Percentiles rank a stretch among this genome's conserved stretches.
Evolutionary conservation across 768 basidiomycete genomes (phyloP).

Genomic region (Mycena venus): DNA sequence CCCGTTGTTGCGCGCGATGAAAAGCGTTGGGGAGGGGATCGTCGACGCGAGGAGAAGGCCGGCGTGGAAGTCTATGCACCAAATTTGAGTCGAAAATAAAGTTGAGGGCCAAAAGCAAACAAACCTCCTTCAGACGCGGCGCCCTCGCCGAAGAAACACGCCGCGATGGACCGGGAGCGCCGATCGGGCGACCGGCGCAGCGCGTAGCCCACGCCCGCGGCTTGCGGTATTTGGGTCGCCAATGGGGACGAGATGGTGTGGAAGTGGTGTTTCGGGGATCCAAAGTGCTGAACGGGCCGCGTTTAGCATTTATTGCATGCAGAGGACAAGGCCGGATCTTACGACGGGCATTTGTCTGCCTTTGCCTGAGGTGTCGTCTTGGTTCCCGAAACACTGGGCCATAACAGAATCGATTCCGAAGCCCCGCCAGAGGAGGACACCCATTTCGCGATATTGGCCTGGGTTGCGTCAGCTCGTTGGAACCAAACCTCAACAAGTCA

Average conservation of each 20-base stretch:
- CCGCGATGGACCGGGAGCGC: constrained; percentile 80
- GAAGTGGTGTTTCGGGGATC: constrained; percentile 87
- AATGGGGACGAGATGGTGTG: constrained; percentile 95
- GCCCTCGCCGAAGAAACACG: constrained; percentile 94
- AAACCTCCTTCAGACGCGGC: constrained; percentile 90
- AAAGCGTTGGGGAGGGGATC: constrained; percentile 80
- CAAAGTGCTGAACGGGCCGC: constrained; percentile 74
- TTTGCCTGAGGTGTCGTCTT: constrained; percentile 83
- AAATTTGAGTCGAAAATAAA: not conserved
- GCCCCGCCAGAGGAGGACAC: constrained; percentile 90
- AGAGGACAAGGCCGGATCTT: constrained; percentile 38
- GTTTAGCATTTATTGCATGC: constrained; percentile 23
- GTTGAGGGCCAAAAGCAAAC: constrained; percentile 26
- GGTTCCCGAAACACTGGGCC: constrained; percentile 93
- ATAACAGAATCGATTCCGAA: constrained; percentile 86
- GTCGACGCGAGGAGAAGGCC: constrained; percentile 87
- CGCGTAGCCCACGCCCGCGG: constrained; percentile 93
- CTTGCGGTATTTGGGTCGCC: constrained; percentile 95
- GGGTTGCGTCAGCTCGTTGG: too few species aligned
- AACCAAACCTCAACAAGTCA: too few species aligned
- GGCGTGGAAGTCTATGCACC: constrained; percentile 85
- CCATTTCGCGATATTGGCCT: constrained; percentile 96
- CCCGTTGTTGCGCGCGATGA: constrained; percentile 86
- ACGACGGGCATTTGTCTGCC: constrained; percentile 96
- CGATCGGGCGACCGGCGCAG: constrained; percentile 82